phyloP scores from a whole-genome alignment of 148 eudicot species.

The Vaccinium corymbosum region DNA sequence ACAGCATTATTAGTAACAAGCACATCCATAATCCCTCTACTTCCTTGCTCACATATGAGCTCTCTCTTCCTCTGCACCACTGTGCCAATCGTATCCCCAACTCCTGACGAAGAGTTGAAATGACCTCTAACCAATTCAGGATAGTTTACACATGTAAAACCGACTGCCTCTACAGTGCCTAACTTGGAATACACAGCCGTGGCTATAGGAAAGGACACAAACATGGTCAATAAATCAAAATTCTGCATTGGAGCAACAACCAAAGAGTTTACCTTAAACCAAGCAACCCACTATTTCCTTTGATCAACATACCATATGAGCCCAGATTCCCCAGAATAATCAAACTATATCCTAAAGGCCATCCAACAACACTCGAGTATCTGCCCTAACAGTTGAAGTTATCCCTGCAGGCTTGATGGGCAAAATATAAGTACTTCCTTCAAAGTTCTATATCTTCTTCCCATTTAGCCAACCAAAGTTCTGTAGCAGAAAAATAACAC shows the following conservation, averaged over 20 bases:
- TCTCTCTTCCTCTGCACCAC: not conserved
- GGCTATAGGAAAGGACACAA: not conserved
- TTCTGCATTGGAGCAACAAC: not conserved
- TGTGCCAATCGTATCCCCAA: not conserved
- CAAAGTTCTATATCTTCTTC: slow-evolving; percentile 5
- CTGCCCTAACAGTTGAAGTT: not conserved
- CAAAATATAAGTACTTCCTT: not conserved
- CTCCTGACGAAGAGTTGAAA: not conserved
- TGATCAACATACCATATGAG: not conserved
- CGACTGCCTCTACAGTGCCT: too few relatives aligned
- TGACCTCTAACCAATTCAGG: not conserved
- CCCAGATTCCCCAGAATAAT: not conserved
- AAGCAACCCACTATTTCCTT: not conserved
- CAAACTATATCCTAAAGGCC: not conserved
- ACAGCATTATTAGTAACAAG: not conserved
- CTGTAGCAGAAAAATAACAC: not conserved
- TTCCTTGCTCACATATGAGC: not conserved
- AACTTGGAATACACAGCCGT: not conserved
- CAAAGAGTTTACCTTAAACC: not conserved
- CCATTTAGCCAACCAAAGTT: not conserved
- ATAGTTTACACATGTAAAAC: not conserved
- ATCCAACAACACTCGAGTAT: not conserved
- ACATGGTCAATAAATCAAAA: not conserved
- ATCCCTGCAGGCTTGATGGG: not conserved
- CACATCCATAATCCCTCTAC: not conserved